Evolutionary conservation across 192 early-diverging fungal genomes (phyloP), one percentile per base, ranked within the genome.

Genomic region (Coemansia sp.): DNA sequence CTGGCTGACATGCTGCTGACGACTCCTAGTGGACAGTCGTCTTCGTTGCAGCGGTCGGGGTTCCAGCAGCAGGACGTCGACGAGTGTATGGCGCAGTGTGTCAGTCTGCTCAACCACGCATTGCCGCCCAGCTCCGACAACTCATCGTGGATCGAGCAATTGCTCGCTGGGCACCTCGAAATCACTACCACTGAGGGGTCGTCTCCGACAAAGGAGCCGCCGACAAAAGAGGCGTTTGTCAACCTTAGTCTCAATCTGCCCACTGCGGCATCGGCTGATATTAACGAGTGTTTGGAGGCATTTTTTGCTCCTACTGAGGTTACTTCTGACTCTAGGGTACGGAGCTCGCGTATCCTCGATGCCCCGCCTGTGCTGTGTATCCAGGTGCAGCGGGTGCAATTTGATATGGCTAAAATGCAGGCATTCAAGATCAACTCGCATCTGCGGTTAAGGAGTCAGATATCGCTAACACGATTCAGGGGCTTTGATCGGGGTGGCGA

Each of bases 281-380:
- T 84, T 21, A 84, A 84, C 64, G 74, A 84, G 30, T 84, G 82
- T n/a, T 46, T 84, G 11, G 71, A 64, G 4, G 21, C 47, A 11
- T 69, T 77, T 10, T 84, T 84, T 65, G 82, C 67, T 11, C 82
- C 82, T 0, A 69, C 77, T 0, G 49, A n/a, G 0, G 40, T 80
- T 2, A 26, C 33, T 40, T 59, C 32, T 38, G 64, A 70, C 39
- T 65, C 67, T 38, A 13, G 69, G 5, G 35, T 67, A 2, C 58
- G 70, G 2, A 44, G 65, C n/a, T 62, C 73, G 17, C 76, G 77
- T 3, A 58, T 80, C 26, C 46, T 26, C 8, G 66, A 77, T 13
- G 76, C 89, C 8, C 92, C 92, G 21, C 89, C 91, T 0, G 82
- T 93, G 19, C 66, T 93, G 7, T 91, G 91, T 40, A 84, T 93